Conservation (phyloP, 331 rosid species). For the Pyracantha coccinea region DNA sequence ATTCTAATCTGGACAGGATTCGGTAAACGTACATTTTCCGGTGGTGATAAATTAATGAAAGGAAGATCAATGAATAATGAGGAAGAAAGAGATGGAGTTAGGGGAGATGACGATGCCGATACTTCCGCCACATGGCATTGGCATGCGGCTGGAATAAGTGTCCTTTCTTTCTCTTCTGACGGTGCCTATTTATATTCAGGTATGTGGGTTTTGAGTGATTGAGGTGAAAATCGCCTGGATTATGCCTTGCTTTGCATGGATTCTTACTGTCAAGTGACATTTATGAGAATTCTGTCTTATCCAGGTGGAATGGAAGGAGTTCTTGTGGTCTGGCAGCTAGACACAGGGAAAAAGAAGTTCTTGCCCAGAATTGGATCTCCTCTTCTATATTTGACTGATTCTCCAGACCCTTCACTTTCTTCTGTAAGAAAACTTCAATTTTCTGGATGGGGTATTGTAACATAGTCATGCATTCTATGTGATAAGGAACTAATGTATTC, state of each 20-base stretch:
- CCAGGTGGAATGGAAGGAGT: constrained; percentile 95
- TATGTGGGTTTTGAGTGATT: constrained; percentile 7
- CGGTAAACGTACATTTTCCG: constrained; percentile 42
- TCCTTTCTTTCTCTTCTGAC: constrained; percentile 71
- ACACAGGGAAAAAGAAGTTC: constrained; percentile 70
- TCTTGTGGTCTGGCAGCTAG: constrained; percentile 91
- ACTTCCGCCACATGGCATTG: constrained; percentile 89
- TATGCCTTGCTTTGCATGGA: neutral
- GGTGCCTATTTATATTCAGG: constrained; percentile 91
- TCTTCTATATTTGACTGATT: constrained; percentile 59
- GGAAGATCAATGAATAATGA: constrained; percentile 20
- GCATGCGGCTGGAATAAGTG: constrained; percentile 64
- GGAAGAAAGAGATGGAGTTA: constrained; percentile 66
- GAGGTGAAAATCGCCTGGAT: constrained; percentile 3
- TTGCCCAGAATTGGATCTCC: constrained; percentile 95
- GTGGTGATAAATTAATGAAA: constrained; percentile 16
- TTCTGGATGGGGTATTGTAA: constrained; percentile 3
- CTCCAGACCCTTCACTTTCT: constrained; percentile 70
- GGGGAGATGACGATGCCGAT: constrained; percentile 78
- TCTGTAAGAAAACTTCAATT: constrained; percentile 49
- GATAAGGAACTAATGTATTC: constrained; percentile 8
- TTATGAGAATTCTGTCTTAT: constrained; percentile 17
- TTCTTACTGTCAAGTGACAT: constrained; percentile 1
- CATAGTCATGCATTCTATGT: neutral
- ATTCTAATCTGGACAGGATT: constrained; percentile 77